Base-by-base conservation (phyloP, 1,284 basidiomycete genomes). In the Mycosarcoma maydis region DNA sequence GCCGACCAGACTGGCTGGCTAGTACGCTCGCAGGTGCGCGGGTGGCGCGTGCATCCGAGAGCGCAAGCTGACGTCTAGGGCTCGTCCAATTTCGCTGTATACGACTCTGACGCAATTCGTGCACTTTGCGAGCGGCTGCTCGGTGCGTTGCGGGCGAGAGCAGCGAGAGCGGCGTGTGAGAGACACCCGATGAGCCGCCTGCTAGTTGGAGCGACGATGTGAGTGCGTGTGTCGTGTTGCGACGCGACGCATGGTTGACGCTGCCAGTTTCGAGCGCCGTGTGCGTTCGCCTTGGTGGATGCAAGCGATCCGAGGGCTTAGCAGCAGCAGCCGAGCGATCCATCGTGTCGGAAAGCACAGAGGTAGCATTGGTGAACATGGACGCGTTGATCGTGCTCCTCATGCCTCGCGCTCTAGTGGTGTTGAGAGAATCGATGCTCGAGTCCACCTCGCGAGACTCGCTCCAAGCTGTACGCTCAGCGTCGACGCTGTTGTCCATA, bases 141-240 rank as follows among this genome's bases (percentile, higher is more conserved):
- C 41, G 27, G 29, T 71, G 68, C 40, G 61, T 61, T n/a, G 49
- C 49, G 7, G 61, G 61, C 20, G 61, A 61, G 17, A 71, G 58
- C 8, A 71, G 29, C n/a, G 61, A 61, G 1, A 71, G 41, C 3
- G 68, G 61, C 17, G 68, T 71, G 13, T 65, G 68, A 6, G 66
- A 62, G 3, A 69, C 59, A 0, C 55, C 51, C 1, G 50, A 55
- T 1, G 66, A 62, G n/a, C 66, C 55, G 26, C 66, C 66, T 0
- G 41, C 19, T 0, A 69, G 36, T 14, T 56, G 40, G 1, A 44
- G 54, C 17, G 61, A 58, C 1, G 49, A 57, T 0, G 38, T 44
- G 17, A 53, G 36, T n/a, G n/a, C n/a, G n/a, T n/a, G n/a, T n/a
- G n/a, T n/a, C n/a, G n/a, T n/a, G n/a, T n/a, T n/a, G n/a, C n/a